Percentiles rank a stretch among this genome's conserved stretches.
Evolutionary conservation across 495 filamentous ascomycete genomes (phyloP).

Genomic region (Paragyromitra xinjiangensis): DNA sequence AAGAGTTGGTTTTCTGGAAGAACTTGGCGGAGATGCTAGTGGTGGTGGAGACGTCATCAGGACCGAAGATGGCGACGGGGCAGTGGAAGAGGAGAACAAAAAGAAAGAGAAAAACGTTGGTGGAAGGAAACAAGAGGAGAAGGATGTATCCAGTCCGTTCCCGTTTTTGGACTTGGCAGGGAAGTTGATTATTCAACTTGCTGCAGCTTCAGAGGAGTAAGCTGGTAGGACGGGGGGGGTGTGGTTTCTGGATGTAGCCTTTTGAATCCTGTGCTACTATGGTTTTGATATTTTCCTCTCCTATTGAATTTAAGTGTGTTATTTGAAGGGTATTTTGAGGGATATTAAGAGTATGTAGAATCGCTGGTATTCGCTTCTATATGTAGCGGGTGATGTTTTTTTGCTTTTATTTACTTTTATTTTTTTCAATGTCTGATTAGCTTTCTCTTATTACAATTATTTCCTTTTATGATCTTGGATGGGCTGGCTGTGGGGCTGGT

Average conservation of each 20-base stretch:
- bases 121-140: constrained; percentile 69
- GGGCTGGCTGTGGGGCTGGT: background rate
- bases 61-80: constrained; percentile 30
- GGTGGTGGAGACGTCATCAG: constrained; percentile 49
- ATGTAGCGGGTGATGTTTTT: background rate
- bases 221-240: background rate
- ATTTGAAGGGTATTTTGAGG: constrained; percentile 4
- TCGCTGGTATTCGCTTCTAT: constrained; percentile 8
- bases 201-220: constrained; percentile 66
- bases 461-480: constrained; percentile 23
- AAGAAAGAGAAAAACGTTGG: constrained; percentile 41
- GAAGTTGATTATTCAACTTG: constrained; percentile 77
- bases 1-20: constrained; percentile 58
- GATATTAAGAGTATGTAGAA: constrained; percentile 14
- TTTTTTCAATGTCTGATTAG: constrained; percentile 8
- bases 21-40: constrained; percentile 51
- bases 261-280: constrained; percentile 15
- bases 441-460: constrained; percentile 4
- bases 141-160: constrained; percentile 78
- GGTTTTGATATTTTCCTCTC: constrained; percentile 4
- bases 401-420: background rate
- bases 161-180: constrained; percentile 80
- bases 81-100: constrained; percentile 3
- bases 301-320: background rate
- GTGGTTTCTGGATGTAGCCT: background rate